A percentile compares a stretch with the other conserved stretches of the same genome.
phyloP scores from a whole-genome alignment of 345 rosid species.

The Eucalyptus erythrocorys region DNA sequence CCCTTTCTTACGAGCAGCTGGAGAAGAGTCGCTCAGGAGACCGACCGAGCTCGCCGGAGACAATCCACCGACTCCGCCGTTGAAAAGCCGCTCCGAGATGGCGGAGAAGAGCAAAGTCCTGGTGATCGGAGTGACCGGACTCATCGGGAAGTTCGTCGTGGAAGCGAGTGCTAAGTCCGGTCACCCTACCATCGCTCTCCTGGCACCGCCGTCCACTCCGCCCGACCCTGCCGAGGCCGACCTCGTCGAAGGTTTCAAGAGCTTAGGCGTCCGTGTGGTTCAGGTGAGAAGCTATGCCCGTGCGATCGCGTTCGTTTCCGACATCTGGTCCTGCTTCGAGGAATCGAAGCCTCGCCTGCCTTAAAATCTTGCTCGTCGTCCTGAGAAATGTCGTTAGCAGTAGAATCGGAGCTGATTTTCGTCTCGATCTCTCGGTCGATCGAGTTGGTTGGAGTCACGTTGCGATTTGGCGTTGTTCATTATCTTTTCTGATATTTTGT shows the following conservation, averaged over 20 bases:
- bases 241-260: background rate
- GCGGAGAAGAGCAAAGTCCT: background rate
- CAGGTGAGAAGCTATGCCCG: background rate
- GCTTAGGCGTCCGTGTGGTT: background rate
- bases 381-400: background rate
- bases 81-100: background rate
- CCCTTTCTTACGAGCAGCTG: background rate
- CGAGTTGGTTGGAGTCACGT: background rate
- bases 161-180: background rate
- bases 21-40: background rate
- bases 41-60: background rate
- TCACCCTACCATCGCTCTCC: background rate
- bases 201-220: background rate
- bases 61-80: background rate
- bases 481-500: background rate
- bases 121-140: slow-evolving; percentile 1
- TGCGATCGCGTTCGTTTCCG: background rate
- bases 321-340: background rate
- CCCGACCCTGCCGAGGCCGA: background rate
- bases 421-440: background rate
- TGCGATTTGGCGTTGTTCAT: background rate
- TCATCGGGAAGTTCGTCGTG: slow-evolving; percentile 4
- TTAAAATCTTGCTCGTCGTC: background rate
- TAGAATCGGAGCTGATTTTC: background rate
- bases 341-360: background rate